Conservation (phyloP, 805 yeast species). For the Metschnikowia santaceciliae region DNA sequence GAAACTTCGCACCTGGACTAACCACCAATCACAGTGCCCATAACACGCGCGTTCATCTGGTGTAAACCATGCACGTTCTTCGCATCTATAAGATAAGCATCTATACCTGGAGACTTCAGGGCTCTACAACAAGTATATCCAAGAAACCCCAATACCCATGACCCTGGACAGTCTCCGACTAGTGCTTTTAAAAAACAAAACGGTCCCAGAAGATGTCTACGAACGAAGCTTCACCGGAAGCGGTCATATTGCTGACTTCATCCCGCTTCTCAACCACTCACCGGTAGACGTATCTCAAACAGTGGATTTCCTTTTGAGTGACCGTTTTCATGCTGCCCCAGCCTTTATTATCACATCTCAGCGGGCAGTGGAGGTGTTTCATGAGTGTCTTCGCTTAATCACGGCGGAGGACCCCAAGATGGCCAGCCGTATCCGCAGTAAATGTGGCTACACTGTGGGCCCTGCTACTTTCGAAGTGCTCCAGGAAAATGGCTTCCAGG, state of each 20-base stretch:
- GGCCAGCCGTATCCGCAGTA: slow-evolving; percentile 30
- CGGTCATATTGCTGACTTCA: slow-evolving; percentile 46
- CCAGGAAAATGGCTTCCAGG: slow-evolving; percentile 55
- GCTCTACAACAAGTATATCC: not conserved
- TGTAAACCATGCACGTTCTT: not conserved
- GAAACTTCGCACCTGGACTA: not conserved
- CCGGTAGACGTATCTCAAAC: slow-evolving; percentile 48
- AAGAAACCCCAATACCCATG: not conserved
- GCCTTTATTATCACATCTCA: slow-evolving; percentile 81
- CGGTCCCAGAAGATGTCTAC: slow-evolving; percentile 68
- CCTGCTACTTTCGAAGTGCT: slow-evolving; percentile 76
- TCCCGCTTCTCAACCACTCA: slow-evolving; percentile 72
- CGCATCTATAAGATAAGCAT: too few species aligned
- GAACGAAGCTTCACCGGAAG: slow-evolving; percentile 37
- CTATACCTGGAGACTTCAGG: not conserved
- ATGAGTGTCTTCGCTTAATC: slow-evolving; percentile 37
- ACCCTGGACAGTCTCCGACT: slow-evolving; percentile 18
- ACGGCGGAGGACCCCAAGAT: slow-evolving; percentile 10
- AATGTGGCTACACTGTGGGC: slow-evolving; percentile 82
- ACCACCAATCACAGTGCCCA: slow-evolving; percentile 1
- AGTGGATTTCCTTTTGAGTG: slow-evolving; percentile 39
- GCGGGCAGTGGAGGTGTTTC: slow-evolving; percentile 81
- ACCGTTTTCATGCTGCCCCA: slow-evolving; percentile 35
- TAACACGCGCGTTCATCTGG: slow-evolving; percentile 1
- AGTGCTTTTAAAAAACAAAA: slow-evolving; percentile 65